These are phyloP conservation scores for Staphylotrichum tortipilum DNA, from an alignment of 495 filamentous ascomycete species.

Conservation along the genomic window DNA sequence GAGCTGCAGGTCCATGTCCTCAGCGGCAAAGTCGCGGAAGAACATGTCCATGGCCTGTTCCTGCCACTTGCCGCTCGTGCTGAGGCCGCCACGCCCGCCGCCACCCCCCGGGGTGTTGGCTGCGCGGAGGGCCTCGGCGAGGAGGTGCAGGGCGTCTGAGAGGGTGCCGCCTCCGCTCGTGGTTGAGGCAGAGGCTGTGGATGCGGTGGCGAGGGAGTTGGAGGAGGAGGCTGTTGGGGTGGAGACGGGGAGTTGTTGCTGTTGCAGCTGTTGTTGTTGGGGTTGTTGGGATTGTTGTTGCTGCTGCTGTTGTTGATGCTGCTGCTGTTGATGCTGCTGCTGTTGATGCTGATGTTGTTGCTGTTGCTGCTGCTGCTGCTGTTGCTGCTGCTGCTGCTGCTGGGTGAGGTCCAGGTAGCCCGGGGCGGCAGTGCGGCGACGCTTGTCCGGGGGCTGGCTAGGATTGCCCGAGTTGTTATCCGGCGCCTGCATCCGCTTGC, in stretches of 20 bases:
- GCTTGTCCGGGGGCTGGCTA: constrained; percentile 27
- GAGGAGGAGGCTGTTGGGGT: background rate
- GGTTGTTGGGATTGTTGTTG: background rate
- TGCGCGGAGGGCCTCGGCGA: constrained; percentile 31
- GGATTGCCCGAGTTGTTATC: constrained; percentile 9
- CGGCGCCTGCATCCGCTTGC: constrained; percentile 22
- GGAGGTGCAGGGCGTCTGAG: constrained; percentile 16
- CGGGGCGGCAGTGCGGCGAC: constrained; percentile 30
- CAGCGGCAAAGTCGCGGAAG: constrained; percentile 39
- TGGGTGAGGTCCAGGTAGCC: constrained; percentile 18
- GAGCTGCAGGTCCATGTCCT: constrained; percentile 42
- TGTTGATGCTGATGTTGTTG: background rate
- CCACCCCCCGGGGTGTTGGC: no score
- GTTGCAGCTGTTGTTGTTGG: background rate
- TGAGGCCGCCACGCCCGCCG: background rate
- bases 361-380: constrained; percentile 3
- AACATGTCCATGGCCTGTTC: constrained; percentile 44
- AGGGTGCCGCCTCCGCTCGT: background rate
- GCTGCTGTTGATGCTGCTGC: background rate
- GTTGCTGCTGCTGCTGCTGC: constrained; percentile 10
- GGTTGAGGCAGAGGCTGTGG: background rate
- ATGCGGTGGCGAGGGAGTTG: background rate
- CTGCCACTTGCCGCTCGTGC: constrained; percentile 24
- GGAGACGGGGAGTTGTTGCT: background rate
- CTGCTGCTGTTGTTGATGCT: constrained; percentile 6